Percentiles rank a stretch among this genome's conserved stretches.
These are phyloP conservation scores for Alternaria sp. DNA, from an alignment of 2,329 filamentous ascomycete genomes.

Conservation along the genomic window DNA sequence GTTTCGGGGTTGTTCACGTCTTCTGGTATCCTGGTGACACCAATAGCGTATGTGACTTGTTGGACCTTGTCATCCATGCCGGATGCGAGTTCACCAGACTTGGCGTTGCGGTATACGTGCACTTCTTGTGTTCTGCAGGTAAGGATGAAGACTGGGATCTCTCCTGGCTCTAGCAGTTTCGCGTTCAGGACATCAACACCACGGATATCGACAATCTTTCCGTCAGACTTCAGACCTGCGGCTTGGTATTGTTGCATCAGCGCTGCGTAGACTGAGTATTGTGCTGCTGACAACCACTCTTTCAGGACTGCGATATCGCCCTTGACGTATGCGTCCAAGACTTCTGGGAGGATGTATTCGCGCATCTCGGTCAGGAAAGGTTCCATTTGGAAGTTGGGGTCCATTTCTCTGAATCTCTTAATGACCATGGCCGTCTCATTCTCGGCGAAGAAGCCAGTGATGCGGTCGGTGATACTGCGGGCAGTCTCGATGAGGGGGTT, in stretches of 20 bases:
- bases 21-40: conserved; percentile 90
- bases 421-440: conserved; percentile 98
- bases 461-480: conserved; percentile 89
- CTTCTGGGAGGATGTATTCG: conserved; percentile 97
- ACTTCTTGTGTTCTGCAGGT: conserved; percentile 97
- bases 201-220: conserved; percentile 92
- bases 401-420: conserved; percentile 97
- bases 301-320: conserved; percentile 90
- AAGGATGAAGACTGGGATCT: conserved; percentile 95
- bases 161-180: conserved; percentile 81
- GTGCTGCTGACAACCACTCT: conserved; percentile 93
- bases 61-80: conserved; percentile 99
- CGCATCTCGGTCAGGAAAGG: conserved; percentile 94
- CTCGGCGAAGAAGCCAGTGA: conserved; percentile 96
- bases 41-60: conserved; percentile 97
- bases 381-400: conserved; percentile 92
- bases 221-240: conserved; percentile 91
- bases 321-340: conserved; percentile 97
- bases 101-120: conserved; percentile 93
- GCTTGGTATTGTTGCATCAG: conserved; percentile 95
- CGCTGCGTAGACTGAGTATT: conserved; percentile 97
- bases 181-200: conserved; percentile 88
- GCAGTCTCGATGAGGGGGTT: conserved; percentile 94
- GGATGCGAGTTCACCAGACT: conserved; percentile 86
- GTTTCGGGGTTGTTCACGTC: conserved; percentile 98